Evolutionary conservation across 805 yeast genomes (phyloP).

Genomic region (Candida tibetensis): DNA sequence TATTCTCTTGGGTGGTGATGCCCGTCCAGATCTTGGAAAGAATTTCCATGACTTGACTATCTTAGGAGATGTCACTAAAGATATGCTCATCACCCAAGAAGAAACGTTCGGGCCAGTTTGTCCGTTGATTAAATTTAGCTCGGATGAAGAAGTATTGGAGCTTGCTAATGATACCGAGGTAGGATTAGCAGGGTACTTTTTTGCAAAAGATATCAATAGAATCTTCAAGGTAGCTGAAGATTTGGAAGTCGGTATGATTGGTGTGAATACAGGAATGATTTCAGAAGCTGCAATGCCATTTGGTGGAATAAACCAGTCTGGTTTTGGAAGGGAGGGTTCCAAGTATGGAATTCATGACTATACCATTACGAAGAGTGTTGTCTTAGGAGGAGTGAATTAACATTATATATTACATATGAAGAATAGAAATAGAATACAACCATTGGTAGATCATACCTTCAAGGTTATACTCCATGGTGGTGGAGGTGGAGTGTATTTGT

Average conservation of each 20-base stretch:
- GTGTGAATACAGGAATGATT: conserved; percentile 71
- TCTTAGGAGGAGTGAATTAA: conserved; percentile 36
- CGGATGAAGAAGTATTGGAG: conserved; percentile 61
- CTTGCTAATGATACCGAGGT: conserved; percentile 66
- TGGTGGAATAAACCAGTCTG: conserved; percentile 78
- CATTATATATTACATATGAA: too few species aligned
- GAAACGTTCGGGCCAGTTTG: conserved; percentile 85
- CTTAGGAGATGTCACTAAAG: conserved; percentile 54
- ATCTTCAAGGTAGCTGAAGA: conserved; percentile 63
- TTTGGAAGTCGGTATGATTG: conserved; percentile 78
- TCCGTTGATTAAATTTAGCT: conserved; percentile 59
- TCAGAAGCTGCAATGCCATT: conserved; percentile 68
- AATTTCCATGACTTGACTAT: conserved; percentile 69
- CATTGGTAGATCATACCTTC: too few species aligned
- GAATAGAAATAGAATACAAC: too few species aligned
- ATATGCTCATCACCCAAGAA: conserved; percentile 58
- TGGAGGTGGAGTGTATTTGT: too few species aligned
- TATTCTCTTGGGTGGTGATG: conserved; percentile 58
- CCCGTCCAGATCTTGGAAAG: conserved; percentile 54
- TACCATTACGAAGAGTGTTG: conserved; percentile 61
- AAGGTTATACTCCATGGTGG: too few species aligned
- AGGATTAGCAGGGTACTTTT: conserved; percentile 79
- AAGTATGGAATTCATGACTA: conserved; percentile 75
- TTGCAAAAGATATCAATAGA: conserved; percentile 51
- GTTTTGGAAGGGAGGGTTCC: conserved; percentile 80